Percentiles rank a stretch among this genome's conserved stretches.
Conservation (phyloP, 129 eudicot genomes). For the Arctium minus region DNA sequence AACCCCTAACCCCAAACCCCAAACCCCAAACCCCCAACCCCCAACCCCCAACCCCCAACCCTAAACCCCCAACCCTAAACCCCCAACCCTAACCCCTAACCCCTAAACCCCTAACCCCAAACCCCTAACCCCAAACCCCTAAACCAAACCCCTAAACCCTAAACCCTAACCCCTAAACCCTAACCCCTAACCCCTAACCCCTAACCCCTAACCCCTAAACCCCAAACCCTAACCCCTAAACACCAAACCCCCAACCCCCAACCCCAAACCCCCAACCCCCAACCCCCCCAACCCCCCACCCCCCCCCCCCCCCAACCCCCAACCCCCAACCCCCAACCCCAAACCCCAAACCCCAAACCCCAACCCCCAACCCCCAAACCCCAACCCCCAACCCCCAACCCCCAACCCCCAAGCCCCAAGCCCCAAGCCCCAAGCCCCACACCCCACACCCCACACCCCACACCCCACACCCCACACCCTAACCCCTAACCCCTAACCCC, state of each 20-base stretch:
- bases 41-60: slow-evolving; percentile 19
- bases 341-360: slow-evolving; percentile 15
- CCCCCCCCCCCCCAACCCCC: slow-evolving; percentile 11
- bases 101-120: neutral
- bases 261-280: neutral
- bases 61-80: slow-evolving; percentile 24
- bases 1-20: neutral
- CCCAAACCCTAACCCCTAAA: slow-evolving; percentile 4
- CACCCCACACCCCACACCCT: too few species aligned
- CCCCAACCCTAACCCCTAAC: too few species aligned
- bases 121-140: slow-evolving; percentile 5
- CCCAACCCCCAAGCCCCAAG: neutral
- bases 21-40: slow-evolving; percentile 15
- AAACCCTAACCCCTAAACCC: too few species aligned
- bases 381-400: neutral
- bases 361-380: too few species aligned
- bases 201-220: slow-evolving; percentile 21
- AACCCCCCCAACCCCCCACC: neutral
- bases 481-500: slow-evolving; percentile 24
- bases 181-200: neutral
- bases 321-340: neutral
- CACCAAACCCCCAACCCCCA: slow-evolving; percentile 17
- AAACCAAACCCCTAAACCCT: slow-evolving; percentile 10
- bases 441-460: too few species aligned
- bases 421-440: slow-evolving; percentile 12